A percentile compares a stretch with the other conserved stretches of the same genome.
phyloP scores from a whole-genome alignment of 2,329 filamentous ascomycete genomes.

The Stromatinia cepivora region DNA sequence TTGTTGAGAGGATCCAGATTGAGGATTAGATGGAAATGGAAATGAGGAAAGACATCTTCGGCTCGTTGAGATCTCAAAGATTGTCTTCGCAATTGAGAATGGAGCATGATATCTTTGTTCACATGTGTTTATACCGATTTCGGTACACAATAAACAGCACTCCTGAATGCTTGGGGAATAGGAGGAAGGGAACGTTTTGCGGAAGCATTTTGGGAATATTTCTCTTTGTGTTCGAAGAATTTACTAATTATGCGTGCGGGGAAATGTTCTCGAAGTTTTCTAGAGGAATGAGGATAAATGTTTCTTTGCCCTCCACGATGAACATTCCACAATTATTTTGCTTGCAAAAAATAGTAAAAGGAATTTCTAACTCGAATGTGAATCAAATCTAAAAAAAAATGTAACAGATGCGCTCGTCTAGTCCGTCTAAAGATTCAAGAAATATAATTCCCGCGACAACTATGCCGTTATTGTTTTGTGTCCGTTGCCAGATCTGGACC shows the following conservation, averaged over 20 bases:
- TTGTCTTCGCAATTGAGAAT: background rate
- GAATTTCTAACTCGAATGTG: background rate
- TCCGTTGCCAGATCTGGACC: constrained; percentile 37
- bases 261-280: background rate
- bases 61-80: background rate
- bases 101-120: constrained; percentile 1
- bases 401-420: background rate
- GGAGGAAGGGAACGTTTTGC: background rate
- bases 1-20: background rate
- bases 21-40: constrained; percentile 5
- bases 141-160: constrained; percentile 3
- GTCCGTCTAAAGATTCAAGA: background rate
- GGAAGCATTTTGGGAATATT: background rate
- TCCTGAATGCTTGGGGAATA: background rate
- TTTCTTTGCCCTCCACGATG: background rate
- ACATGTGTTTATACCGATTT: background rate
- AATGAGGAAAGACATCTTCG: constrained; percentile 8
- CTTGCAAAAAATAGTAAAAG: background rate
- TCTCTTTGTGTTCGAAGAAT: constrained; percentile 4
- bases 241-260: background rate
- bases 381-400: background rate
- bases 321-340: background rate
- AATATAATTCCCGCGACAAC: background rate
- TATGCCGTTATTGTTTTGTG: constrained; percentile 16
- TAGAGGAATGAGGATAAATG: background rate